Conservation (phyloP, 148 eudicot genomes). For the Amaranthus hypochondriacus region DNA sequence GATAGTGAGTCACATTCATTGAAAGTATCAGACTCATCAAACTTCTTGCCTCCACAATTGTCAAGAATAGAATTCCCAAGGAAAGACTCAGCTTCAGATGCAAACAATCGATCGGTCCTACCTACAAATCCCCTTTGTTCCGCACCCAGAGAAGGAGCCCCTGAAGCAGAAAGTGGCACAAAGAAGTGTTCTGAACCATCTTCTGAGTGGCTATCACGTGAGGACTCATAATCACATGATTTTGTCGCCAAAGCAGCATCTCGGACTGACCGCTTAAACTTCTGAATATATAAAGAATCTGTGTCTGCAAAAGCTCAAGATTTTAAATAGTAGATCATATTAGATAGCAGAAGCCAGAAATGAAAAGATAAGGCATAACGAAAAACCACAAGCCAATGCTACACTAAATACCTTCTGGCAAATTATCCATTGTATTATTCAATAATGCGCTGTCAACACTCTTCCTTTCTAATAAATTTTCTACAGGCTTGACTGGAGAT, state of each 20-base stretch:
- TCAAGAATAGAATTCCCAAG: slow-evolving; percentile 42
- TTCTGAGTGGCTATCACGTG: slow-evolving; percentile 82
- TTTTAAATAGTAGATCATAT: slow-evolving; percentile 6
- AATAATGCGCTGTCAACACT: slow-evolving; percentile 39
- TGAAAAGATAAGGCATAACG: neutral
- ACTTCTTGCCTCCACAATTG: slow-evolving; percentile 37
- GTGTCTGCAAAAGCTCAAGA: slow-evolving; percentile 43
- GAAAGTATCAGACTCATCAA: slow-evolving; percentile 43
- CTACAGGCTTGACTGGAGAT: slow-evolving; percentile 46
- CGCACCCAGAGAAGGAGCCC: slow-evolving; percentile 53
- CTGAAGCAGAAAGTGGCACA: slow-evolving; percentile 72
- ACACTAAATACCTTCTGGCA: slow-evolving; percentile 48
- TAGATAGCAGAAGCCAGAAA: slow-evolving; percentile 5
- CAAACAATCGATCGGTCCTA: slow-evolving; percentile 43
- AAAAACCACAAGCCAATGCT: neutral
- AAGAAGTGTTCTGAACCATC: slow-evolving; percentile 97
- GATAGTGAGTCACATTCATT: slow-evolving; percentile 54
- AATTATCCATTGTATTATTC: slow-evolving; percentile 35
- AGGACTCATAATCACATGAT: slow-evolving; percentile 54
- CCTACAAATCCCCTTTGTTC: slow-evolving; percentile 48
- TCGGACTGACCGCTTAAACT: slow-evolving; percentile 84
- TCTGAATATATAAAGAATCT: slow-evolving; percentile 56
- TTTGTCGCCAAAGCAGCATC: slow-evolving; percentile 84
- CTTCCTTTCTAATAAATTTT: slow-evolving; percentile 48
- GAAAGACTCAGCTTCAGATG: slow-evolving; percentile 48